phyloP scores from a whole-genome alignment of 2,329 filamentous ascomycete species.

The Fusarium decemcellulare region DNA sequence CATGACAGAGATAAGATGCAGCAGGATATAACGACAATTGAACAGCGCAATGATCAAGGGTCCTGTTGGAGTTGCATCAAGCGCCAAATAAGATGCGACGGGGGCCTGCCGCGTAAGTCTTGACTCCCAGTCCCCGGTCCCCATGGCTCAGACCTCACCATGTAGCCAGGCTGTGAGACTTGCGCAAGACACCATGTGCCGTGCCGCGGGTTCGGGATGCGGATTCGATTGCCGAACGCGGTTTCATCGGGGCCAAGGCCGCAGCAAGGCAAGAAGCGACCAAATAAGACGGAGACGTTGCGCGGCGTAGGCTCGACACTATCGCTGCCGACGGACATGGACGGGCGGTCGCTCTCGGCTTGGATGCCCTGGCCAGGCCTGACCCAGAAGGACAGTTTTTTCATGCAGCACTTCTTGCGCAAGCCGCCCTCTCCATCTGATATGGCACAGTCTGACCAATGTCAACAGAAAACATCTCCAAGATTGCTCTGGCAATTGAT shows the following conservation, averaged over 20 bases:
- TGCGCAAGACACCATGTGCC: not conserved
- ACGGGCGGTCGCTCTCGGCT: not conserved
- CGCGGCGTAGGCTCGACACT: not conserved
- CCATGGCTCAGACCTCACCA: not conserved
- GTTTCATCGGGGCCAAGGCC: not conserved
- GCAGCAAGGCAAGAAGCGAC: not conserved
- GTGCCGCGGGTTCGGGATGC: not conserved
- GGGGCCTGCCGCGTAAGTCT: slow-evolving; percentile 1
- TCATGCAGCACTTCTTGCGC: slow-evolving; percentile 24
- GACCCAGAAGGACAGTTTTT: slow-evolving; percentile 20
- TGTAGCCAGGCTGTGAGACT: not conserved
- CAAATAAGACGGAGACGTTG: not conserved
- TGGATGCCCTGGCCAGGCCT: slow-evolving; percentile 9
- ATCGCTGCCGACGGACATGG: not conserved
- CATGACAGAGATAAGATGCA: not conserved
- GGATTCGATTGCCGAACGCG: not conserved
- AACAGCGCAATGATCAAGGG: not conserved
- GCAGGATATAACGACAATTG: not conserved
- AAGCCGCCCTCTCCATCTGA: not conserved
- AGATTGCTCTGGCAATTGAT: slow-evolving; percentile 14
- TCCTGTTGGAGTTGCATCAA: not conserved
- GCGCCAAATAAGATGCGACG: not conserved
- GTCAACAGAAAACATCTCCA: slow-evolving; percentile 12
- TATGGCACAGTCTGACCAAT: too few species aligned
- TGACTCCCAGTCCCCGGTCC: not conserved